These are phyloP conservation scores for Psilocybe azurescens DNA, from an alignment of 768 basidiomycete species.

Conservation along the genomic window DNA sequence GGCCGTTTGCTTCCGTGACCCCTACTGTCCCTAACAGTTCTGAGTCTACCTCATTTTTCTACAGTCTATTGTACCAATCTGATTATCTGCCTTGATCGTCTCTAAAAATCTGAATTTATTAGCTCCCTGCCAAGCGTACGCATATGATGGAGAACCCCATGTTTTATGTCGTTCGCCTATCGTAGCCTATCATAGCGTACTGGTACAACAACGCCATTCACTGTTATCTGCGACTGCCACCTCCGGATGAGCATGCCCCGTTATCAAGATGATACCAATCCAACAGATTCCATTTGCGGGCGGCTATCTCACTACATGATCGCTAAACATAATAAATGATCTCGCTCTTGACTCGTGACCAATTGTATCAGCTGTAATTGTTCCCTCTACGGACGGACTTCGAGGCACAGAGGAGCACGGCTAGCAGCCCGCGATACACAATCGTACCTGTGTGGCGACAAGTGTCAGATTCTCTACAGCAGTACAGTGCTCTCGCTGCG, in stretches of 20 bases:
- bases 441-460: background rate
- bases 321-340: background rate
- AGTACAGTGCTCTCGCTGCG: background rate
- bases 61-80: background rate
- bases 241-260: background rate
- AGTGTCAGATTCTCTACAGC: background rate
- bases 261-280: background rate
- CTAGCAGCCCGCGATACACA: background rate
- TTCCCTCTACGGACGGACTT: background rate
- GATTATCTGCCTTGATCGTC: background rate
- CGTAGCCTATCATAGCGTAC: too few species aligned
- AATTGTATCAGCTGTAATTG: background rate
- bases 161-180: background rate
- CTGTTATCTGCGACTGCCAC: background rate
- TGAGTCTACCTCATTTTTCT: background rate
- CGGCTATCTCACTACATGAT: background rate
- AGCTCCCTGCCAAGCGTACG: background rate
- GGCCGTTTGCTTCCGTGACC: background rate
- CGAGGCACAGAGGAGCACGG: background rate
- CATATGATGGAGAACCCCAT: background rate
- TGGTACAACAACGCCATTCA: too few species aligned
- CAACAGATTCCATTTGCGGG: background rate
- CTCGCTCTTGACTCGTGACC: background rate
- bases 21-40: background rate
- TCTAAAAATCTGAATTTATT: background rate